Base-by-base conservation (phyloP, 1,284 basidiomycete species). In the Schizophyllum amplum region DNA sequence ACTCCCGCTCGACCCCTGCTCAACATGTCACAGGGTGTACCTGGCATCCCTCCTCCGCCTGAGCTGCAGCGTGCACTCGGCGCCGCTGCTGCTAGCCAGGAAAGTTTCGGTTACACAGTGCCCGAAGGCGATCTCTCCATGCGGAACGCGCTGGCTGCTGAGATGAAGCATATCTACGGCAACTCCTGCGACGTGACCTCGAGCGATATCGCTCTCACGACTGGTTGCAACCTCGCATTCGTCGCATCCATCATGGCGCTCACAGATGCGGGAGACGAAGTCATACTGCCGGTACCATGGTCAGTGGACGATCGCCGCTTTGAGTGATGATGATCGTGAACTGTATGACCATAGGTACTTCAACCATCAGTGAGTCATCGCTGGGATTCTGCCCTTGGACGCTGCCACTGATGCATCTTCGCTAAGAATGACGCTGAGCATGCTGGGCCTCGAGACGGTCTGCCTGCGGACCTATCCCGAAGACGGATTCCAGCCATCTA, bases 221-320 rank as follows among this genome's bases (percentile, higher is more conserved):
- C 84, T 1, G 86, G 86, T 3, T 85, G 83, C 63, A 89, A 89
- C 63, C 69, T 90, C 68, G 87, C 87, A 1, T 91, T 90, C 63
- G 76, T 84, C 13, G 79, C 86, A 0, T 71, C 77, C 0, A 74
- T 84, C 6, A 82, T 85, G 76, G 77, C 79, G 15, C 68, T 96
- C 4, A 89, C 86, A 20, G 81, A 83, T 60, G 73, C 81, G 1
- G 87, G 87, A 0, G 87, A 91, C 59, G 87, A 89, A 61, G 75
- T 93, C 47, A 85, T 96, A 53, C 69, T 94, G 15, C 90, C 92
- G 5, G 75, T 86, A 0, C 92, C 92, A 9, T 90, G 87, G 86
- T 87, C 65, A 61, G 64, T 24, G 48, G 20, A 21, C 48, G 48
- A 22, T 20, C 22, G 20, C 22, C 4, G 5, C n/a, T n/a, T n/a